Base-by-base conservation (phyloP, 2,329 filamentous ascomycete genomes). In the Emergomyces orientalis region DNA sequence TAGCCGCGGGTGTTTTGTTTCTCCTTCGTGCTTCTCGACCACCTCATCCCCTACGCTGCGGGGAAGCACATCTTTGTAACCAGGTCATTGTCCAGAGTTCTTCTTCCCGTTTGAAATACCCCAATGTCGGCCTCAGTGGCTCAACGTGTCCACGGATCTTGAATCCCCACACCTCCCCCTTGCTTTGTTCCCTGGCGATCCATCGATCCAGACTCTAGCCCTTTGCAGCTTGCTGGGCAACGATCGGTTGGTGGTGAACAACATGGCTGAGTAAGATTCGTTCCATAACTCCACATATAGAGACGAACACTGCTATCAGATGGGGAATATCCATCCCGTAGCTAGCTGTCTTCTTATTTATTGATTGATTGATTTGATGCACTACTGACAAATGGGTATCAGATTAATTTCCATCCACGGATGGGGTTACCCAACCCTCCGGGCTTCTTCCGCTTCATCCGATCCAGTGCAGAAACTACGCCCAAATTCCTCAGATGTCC, bases 401-500 rank as follows among this genome's bases (percentile, higher is more conserved):
- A 67, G 63, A 37, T 62, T 66, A 59, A 64, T 66, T 43, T 64
- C 64, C 45, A 61, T 67, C 11, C 63, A 65, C 54, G 65, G 65
- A 32, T 64, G 63, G 61, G 37, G 61, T 32, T 60, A 63, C 61
- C 58, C 52, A 27, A 19, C 55, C 17, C 30, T 57, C 56, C 63
- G 63, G 32, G 37, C 61, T 6, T 43, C 47, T 41, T 62, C 63
- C 61, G 39, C 58, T 14, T 56, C 61, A 14, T 58, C 63, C n/a
- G 63, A 64, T 25, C 63, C 57, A 14, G 41, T 56, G 8, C 51
- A 64, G 54, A 65, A 65, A 62, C 58, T 59, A 61, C 63, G 60
- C 45, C 30, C 59, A 8, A 61, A 49, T 49, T 76, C 75, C 32
- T 73, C 74, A 27, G 74, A 72, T 45, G 70, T 71, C 56, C 69